Evolutionary conservation across 2,329 filamentous ascomycete genomes (phyloP), one percentile per base, ranked within the genome.

Genomic region (Fusarium albosuccineum): DNA sequence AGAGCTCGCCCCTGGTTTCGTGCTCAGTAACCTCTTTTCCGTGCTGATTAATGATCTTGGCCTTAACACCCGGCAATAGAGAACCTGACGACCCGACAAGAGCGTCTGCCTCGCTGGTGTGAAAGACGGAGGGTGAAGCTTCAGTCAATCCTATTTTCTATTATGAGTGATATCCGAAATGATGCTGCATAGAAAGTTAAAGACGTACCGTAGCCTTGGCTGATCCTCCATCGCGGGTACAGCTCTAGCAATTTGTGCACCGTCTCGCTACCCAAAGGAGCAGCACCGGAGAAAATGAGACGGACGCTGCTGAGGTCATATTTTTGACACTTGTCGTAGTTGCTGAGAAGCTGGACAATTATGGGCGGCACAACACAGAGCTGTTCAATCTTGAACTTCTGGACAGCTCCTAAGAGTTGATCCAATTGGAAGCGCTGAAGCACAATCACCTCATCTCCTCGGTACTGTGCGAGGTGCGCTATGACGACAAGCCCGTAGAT

Each of bases 401-500:
- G 45, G 9, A 68, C 56, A 3, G 61, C 41, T 1, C 8, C 62
- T 0, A 95, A 80, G 55, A 88, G 89, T 1, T 82, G 79, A 5
- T 83, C 81, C 40, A 95, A 83, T 45, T 95, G 91, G 71, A 95
- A 96, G 70, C 91, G 92, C 30, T 86, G 89, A 11, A 96, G 81
- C 3, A 95, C 85, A 51, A 96, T 83, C 5, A 91, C 83, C 57
- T 89, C 87, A 67, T 96, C 92, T 6, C 93, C 93, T 29, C 91
- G 86, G 71, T 89, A 96, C 2, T 87, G 82, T 14, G 84, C 84
- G 0, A 84, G 77, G 74, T 93, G 91, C 29, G 87, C 88, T 61
- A 93, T 87, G 10, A 93, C 86, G 3, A 93, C 87, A 17, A 96
- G 81, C 3, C 88, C 88, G 76, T 95, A 97, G 63, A 96, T 96